A percentile compares a stretch with the other conserved stretches of the same genome.
Evolutionary conservation across 441 rosid genomes (phyloP).

Genomic region (Adansonia grandidieri): DNA sequence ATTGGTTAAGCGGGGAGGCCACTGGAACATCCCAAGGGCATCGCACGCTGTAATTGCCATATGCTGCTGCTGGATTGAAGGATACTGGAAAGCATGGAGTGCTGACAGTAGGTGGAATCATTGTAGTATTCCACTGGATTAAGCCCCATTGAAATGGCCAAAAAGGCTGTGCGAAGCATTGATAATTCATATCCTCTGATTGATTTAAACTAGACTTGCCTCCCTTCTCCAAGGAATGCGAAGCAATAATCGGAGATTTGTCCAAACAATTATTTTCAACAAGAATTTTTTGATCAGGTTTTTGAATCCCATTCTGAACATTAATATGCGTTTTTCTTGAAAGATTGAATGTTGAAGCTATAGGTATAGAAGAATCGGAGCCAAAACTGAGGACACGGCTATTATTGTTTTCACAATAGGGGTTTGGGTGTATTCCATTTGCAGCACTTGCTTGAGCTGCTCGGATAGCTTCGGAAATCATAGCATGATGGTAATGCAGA

Average conservation of each 20-base stretch:
- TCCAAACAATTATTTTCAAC: conserved; percentile 25
- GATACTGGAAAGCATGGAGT: conserved; percentile 37
- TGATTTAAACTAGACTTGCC: too few species aligned
- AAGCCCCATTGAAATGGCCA: conserved; percentile 50
- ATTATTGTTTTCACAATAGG: conserved; percentile 20
- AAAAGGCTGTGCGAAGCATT: too few species aligned
- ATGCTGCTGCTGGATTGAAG: conserved; percentile 44
- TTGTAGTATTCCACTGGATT: conserved; percentile 19
- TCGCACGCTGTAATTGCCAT: conserved; percentile 25
- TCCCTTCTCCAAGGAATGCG: too few species aligned
- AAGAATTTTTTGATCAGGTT: conserved; percentile 24
- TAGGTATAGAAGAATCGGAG: conserved; percentile 40
- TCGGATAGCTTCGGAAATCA: conserved; percentile 43
- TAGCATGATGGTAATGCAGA: conserved; percentile 21
- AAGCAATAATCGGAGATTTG: conserved; percentile 30
- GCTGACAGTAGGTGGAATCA: neutral
- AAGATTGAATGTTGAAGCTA: conserved; percentile 34
- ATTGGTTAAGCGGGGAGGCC: too few species aligned
- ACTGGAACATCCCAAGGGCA: conserved; percentile 27
- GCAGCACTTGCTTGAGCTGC: conserved; percentile 33
- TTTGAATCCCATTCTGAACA: conserved; percentile 40
- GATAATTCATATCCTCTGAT: too few species aligned
- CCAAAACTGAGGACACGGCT: conserved; percentile 39
- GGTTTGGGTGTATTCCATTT: conserved; percentile 13
- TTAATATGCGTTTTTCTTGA: conserved; percentile 29